Evolutionary conservation across 2,329 filamentous ascomycete genomes (phyloP).

Genomic region (Monosporascus sp.): DNA sequence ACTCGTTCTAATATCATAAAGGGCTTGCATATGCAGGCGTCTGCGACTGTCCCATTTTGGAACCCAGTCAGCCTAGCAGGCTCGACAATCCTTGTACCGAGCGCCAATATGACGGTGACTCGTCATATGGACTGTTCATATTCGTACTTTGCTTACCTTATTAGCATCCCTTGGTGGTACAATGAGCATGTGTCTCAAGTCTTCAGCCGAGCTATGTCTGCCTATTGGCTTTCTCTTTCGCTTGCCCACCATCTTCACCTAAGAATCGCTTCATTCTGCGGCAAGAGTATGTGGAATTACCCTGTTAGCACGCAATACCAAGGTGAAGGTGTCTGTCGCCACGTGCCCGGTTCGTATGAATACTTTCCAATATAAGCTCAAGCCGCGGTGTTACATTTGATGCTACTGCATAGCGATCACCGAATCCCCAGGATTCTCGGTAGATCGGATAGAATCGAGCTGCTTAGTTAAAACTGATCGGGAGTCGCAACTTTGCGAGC

Average conservation of each 20-base stretch:
- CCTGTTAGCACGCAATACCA: background rate
- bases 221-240: background rate
- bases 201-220: background rate
- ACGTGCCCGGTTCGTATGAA: background rate
- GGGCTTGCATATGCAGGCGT: background rate
- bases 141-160: background rate
- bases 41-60: background rate
- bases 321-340: background rate
- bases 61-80: background rate
- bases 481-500: background rate
- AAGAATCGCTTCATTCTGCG: background rate
- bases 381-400: background rate
- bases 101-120: background rate
- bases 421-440: background rate
- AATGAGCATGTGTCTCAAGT: background rate
- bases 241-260: constrained; percentile 4
- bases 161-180: background rate
- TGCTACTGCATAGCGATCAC: background rate
- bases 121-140: background rate
- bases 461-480: too few species aligned
- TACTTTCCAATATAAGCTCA: background rate
- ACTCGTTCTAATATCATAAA: background rate
- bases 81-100: background rate
- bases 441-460: too few species aligned
- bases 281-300: background rate